Percentiles rank a stretch among this genome's conserved stretches.
Conservation (phyloP, 1,284 basidiomycete species). For the Macrocystidia cucumis region DNA sequence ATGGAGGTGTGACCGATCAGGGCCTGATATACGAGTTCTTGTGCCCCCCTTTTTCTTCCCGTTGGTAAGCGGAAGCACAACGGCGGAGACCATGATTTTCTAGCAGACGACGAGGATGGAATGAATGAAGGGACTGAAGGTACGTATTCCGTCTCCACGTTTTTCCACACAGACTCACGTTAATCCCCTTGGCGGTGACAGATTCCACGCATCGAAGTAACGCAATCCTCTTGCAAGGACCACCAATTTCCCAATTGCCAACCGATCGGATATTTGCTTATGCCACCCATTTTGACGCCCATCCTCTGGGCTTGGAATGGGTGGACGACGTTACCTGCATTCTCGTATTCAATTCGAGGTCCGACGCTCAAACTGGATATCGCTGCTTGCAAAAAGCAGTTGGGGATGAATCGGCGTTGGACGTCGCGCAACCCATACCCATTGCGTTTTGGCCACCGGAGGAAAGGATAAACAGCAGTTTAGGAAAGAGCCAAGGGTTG, state of each 20-base stretch:
- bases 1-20: conserved; percentile 23
- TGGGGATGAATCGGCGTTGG: conserved; percentile 42
- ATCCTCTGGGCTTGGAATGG: conserved; percentile 70
- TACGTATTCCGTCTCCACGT: background rate
- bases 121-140: conserved; percentile 14
- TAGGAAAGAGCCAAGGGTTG: conserved; percentile 56
- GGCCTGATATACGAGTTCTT: conserved; percentile 43
- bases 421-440: conserved; percentile 60
- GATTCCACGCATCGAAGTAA: conserved; percentile 47
- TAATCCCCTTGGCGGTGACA: conserved; percentile 7
- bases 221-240: conserved; percentile 62
- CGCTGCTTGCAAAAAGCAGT: conserved; percentile 40
- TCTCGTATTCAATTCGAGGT: conserved; percentile 55
- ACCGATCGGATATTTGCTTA: conserved; percentile 72
- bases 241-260: conserved; percentile 61
- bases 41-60: conserved; percentile 12
- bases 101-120: conserved; percentile 34
- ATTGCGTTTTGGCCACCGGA: conserved; percentile 71
- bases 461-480: conserved; percentile 59
- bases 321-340: conserved; percentile 73
- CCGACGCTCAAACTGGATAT: conserved; percentile 44
- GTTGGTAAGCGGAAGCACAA: conserved; percentile 50
- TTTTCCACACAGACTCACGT: conserved; percentile 1
- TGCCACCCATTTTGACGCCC: conserved; percentile 61
- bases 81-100: conserved; percentile 32